Base-by-base conservation (phyloP, 2,329 filamentous ascomycete genomes). In the Fusarium equiseti region DNA sequence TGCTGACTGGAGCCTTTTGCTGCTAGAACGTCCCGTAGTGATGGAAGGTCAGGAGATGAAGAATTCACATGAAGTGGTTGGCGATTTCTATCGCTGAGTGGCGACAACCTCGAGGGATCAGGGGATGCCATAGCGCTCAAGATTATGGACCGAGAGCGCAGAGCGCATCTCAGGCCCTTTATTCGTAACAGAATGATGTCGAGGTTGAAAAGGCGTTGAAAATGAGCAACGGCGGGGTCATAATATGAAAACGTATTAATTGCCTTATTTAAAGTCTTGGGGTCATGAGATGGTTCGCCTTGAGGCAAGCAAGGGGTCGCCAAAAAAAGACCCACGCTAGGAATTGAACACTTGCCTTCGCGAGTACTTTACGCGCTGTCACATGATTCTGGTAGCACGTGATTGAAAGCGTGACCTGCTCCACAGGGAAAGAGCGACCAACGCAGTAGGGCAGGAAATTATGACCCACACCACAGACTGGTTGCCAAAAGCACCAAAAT, bases 41-140 rank as follows among this genome's bases (percentile, higher is more conserved):
- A 83, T 5, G 88, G 88, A 1, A 89, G 77, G n/a, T 81, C 82
- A n/a, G 87, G 86, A 7, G 87, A 88, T 1, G 86, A 88, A 0
- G 86, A 86, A 11, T 75, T 66, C 31, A 77, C 60, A 31, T 78
- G 71, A 20, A 78, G 71, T 12, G 60, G 79, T 73, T 59, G 77
- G 66, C 59, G 79, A 71, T 69, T 80, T 76, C 79, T 67, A 52
- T 72, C 78, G 60, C 78, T 72, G 65, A 74, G 49, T 49, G 76
- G 69, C 57, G 77, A 76, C 59, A 81, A 77, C 27, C 72, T 64
- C 59, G 79, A 79, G 46, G 70, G 75, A 54, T 79, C 74, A 57
- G 78, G 73, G 52, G 79, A 79, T 53, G 76, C 68, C 80, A 82
- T 82, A 35, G 66, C 70, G 63, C 73, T 68, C 55, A 62, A 66